phyloP scores from a whole-genome alignment of 495 filamentous ascomycete genomes.

The Aspergillus nidulans region DNA sequence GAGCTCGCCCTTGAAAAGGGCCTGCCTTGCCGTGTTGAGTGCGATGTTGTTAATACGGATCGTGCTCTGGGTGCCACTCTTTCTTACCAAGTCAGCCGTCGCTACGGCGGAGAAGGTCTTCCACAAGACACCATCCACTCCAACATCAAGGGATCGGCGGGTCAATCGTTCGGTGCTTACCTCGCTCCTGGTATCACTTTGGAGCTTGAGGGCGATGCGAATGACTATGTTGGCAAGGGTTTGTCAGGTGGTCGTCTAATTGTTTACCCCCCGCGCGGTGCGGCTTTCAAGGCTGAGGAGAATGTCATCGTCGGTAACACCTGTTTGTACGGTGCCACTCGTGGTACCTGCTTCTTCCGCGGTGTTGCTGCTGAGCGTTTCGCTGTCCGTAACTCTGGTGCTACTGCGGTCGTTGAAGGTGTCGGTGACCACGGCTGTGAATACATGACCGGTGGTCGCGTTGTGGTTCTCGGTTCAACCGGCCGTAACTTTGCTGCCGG shows the following conservation, averaged over 20 bases:
- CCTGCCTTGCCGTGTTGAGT: constrained; percentile 90
- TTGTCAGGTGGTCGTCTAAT: constrained; percentile 94
- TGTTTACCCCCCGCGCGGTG: constrained; percentile 89
- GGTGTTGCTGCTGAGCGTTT: constrained; percentile 97
- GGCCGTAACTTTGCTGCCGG: constrained; percentile 99
- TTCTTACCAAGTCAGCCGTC: constrained; percentile 93
- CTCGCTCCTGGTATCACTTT: constrained; percentile 92
- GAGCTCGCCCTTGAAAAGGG: constrained; percentile 97
- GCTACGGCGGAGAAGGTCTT: constrained; percentile 85
- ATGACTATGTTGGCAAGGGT: constrained; percentile 98
- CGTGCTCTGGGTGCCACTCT: constrained; percentile 91
- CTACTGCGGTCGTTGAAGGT: constrained; percentile 94
- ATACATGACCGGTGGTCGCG: constrained; percentile 98
- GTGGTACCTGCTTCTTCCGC: constrained; percentile 94
- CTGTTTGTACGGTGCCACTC: constrained; percentile 94
- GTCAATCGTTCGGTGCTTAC: constrained; percentile 96
- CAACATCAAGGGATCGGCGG: constrained; percentile 97
- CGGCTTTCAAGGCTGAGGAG: constrained; percentile 96
- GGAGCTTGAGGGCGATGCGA: constrained; percentile 95
- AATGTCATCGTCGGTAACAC: constrained; percentile 96
- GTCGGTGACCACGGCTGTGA: constrained; percentile 97
- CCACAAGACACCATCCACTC: constrained; percentile 95
- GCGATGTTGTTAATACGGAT: constrained; percentile 97
- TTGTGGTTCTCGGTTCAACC: constrained; percentile 83
- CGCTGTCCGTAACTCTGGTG: constrained; percentile 96